Evolutionary conservation across 257 asterid species (phyloP).

Genomic region (Ajuga chamaepitys): DNA sequence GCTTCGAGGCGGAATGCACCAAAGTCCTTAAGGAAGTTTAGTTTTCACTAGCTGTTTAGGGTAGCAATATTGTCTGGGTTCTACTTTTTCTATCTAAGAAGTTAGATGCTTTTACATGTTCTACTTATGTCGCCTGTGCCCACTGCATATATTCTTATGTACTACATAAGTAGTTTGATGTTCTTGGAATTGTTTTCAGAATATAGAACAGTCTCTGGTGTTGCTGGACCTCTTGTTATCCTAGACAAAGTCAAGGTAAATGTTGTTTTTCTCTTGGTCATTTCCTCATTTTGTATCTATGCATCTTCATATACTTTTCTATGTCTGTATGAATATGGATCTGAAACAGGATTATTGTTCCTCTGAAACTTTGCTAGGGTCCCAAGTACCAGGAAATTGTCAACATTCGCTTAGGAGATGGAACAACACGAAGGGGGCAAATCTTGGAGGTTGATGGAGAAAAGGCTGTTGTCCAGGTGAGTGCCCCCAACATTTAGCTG

Average conservation of each 20-base stretch:
- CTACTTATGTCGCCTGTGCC: background rate
- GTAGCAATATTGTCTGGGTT: too few species aligned
- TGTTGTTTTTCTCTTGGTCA: background rate
- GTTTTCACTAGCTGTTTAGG: slow-evolving; percentile 3
- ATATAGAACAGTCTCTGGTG: slow-evolving; percentile 91
- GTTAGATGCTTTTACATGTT: background rate
- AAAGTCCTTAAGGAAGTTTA: background rate
- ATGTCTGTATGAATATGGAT: background rate
- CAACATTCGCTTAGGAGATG: slow-evolving; percentile 92
- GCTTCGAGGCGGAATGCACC: background rate
- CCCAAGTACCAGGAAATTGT: slow-evolving; percentile 96
- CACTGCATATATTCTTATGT: background rate
- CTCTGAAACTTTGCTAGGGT: slow-evolving; percentile 43
- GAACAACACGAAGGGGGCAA: slow-evolving; percentile 90
- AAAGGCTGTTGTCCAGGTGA: slow-evolving; percentile 96
- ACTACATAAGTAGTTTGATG: background rate
- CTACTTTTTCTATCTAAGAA: too few species aligned
- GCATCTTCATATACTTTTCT: background rate
- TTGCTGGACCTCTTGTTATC: slow-evolving; percentile 94
- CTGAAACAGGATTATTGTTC: background rate
- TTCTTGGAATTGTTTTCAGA: slow-evolving; percentile 32
- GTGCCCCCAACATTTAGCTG: slow-evolving; percentile 2
- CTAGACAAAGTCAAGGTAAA: slow-evolving; percentile 90
- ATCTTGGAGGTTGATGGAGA: slow-evolving; percentile 97
- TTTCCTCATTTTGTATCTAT: background rate